Base-by-base conservation (phyloP, 805 yeast species). In the Candida ulmi region DNA sequence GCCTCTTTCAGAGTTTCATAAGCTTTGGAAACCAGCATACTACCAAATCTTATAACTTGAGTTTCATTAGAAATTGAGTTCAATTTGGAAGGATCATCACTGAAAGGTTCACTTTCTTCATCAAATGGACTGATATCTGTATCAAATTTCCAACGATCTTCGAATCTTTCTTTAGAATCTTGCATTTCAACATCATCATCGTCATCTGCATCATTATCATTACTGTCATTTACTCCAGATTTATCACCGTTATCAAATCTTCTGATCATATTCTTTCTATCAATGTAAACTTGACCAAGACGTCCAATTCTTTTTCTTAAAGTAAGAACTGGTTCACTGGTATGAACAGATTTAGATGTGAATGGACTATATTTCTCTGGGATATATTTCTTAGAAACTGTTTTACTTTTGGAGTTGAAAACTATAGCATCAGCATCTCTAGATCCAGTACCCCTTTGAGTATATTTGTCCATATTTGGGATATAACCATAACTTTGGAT, bases 11-110 rank as follows among this genome's bases (percentile, higher is more conserved):
- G 65, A 37, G 80, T 73, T 39, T 88, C 96, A 55, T 85, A 85
- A 0, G 96, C 81, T 60, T 90, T 91, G 4, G 93, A 78, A 31
- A 88, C 68, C 25, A 91, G 63, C 96, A 88, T 88, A 7, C 95
- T 78, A 8, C 96, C 96, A 62, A 90, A 90, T 43, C 97, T 69
- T 24, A 91, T 85, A 1, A 85, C 80, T 61, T 90, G 97, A 2
- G 96, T 88, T 37, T 81, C 91, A 39, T 82, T 82, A 12, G 88
- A 76, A 31, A 90, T 87, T 46, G 83, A 83, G 55, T 90, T 90
- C 51, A 90, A 69, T 40, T 75, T 72, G 0, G 95, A 80, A 0
- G 97, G 96, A 59, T 88, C 96, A 43, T 75, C 72, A 43, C 80
- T 71, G 40, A 86, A 69, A 27, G 83, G 83, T 31, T 66, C 69